Percentiles rank a stretch among this genome's conserved stretches.
Evolutionary conservation across 2,329 filamentous ascomycete species (phyloP).

Genomic region (Fusarium albosuccineum): DNA sequence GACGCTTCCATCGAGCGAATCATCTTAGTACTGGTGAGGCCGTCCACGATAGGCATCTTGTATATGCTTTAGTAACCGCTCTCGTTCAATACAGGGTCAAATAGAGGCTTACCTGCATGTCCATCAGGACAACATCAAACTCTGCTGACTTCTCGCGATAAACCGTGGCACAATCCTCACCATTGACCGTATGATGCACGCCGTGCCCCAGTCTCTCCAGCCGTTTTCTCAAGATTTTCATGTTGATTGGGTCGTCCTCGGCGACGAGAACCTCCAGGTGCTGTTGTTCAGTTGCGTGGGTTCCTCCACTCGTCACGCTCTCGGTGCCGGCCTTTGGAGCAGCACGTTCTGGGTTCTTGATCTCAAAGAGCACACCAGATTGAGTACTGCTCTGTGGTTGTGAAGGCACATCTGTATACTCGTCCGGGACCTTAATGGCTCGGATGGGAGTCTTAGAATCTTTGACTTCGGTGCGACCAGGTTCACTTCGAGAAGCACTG

Average conservation of each 20-base stretch:
- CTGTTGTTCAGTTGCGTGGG: slow-evolving; percentile 33
- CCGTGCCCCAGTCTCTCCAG: slow-evolving; percentile 81
- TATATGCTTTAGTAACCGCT: slow-evolving; percentile 5
- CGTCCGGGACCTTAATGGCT: slow-evolving; percentile 64
- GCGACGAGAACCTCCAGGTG: slow-evolving; percentile 78
- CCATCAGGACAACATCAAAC: slow-evolving; percentile 90
- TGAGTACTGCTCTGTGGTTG: slow-evolving; percentile 47
- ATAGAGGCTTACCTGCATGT: slow-evolving; percentile 80
- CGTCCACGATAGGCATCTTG: slow-evolving; percentile 95
- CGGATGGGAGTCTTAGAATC: slow-evolving; percentile 61
- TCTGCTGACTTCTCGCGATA: slow-evolving; percentile 72
- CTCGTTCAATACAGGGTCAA: background rate
- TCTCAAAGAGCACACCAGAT: slow-evolving; percentile 57
- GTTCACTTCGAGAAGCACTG: slow-evolving; percentile 42
- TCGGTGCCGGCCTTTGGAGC: slow-evolving; percentile 31
- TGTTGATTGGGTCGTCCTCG: slow-evolving; percentile 90
- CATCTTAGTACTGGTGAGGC: slow-evolving; percentile 83
- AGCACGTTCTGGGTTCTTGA: slow-evolving; percentile 40
- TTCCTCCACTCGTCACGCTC: slow-evolving; percentile 42
- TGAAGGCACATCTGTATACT: slow-evolving; percentile 54
- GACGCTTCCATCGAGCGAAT: slow-evolving; percentile 80
- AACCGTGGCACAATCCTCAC: slow-evolving; percentile 82
- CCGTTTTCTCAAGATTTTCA: slow-evolving; percentile 83
- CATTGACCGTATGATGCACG: slow-evolving; percentile 81
- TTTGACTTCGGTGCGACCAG: slow-evolving; percentile 55